These are phyloP conservation scores for Gigaspora rosea DNA, from an alignment of 192 early-diverging fungal genomes.

Conservation along the genomic window DNA sequence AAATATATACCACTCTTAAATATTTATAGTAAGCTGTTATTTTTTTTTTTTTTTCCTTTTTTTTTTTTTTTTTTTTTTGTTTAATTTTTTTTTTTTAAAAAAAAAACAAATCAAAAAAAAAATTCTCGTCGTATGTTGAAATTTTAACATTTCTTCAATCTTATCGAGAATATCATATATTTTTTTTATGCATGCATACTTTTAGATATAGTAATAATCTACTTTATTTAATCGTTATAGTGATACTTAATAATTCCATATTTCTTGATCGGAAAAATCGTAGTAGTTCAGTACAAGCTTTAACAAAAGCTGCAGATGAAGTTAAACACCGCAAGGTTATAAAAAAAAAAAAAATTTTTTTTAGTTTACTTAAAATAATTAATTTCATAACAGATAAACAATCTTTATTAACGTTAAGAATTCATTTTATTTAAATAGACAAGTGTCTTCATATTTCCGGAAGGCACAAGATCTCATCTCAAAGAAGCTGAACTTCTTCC, in stretches of 20 bases:
- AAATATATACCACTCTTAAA: conserved; percentile 74
- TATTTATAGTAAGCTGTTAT: conserved; percentile 67
- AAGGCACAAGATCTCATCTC: conserved; percentile 84
- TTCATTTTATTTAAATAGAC: conserved; percentile 40
- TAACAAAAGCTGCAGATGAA: conserved; percentile 70
- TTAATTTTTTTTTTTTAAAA: neutral
- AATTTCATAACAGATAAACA: too few relatives aligned
- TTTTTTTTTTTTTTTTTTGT: conserved; percentile 10
- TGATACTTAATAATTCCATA: conserved; percentile 32
- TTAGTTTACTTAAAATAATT: neutral
- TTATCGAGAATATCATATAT: too few relatives aligned
- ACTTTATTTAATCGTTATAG: too few relatives aligned
- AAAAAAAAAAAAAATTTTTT: conserved; percentile 48
- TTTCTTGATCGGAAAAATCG: conserved; percentile 88
- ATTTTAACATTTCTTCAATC: too few relatives aligned
- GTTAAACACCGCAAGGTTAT: conserved; percentile 55
- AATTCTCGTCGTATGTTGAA: too few relatives aligned
- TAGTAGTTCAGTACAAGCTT: conserved; percentile 73
- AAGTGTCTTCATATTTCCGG: conserved; percentile 86
- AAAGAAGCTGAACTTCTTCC: conserved; percentile 72
- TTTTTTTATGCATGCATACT: too few relatives aligned
- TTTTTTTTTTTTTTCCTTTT: neutral
- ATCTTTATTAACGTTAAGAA: too few relatives aligned
- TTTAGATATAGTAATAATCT: too few relatives aligned
- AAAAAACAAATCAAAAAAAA: conserved; percentile 47